A percentile compares a stretch with the other conserved stretches of the same genome.
Evolutionary conservation across 208 protist genomes (phyloP).

Genomic region (Wallacemonas rigidus): DNA sequence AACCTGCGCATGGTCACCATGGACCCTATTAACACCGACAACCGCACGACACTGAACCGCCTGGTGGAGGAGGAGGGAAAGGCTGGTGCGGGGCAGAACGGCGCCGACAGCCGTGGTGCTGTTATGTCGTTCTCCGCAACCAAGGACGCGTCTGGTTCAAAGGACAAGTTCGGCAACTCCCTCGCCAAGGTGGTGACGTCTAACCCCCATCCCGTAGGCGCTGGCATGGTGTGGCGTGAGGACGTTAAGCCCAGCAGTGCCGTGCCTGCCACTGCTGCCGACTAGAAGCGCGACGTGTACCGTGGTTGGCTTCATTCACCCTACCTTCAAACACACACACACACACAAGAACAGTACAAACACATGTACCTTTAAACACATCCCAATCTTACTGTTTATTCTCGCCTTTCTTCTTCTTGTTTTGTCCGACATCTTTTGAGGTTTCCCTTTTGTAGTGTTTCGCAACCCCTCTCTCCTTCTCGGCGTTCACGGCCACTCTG

Average conservation of each 20-base stretch:
- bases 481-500: background rate
- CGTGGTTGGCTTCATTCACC: too few species aligned
- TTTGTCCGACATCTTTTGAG: background rate
- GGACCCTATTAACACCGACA: slow-evolving; percentile 66
- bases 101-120: background rate
- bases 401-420: slow-evolving; percentile 5
- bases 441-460: too few species aligned
- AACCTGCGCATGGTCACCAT: slow-evolving; percentile 57
- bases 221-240: slow-evolving; percentile 81
- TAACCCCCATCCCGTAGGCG: slow-evolving; percentile 60
- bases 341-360: background rate
- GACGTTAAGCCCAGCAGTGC: slow-evolving; percentile 6
- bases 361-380: background rate
- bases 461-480: slow-evolving; percentile 2
- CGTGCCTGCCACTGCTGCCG: background rate
- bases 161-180: slow-evolving; percentile 41
- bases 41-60: slow-evolving; percentile 38
- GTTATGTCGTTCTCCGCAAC: background rate
- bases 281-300: background rate
- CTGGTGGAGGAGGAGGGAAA: slow-evolving; percentile 19
- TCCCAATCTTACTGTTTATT: slow-evolving; percentile 3
- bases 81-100: slow-evolving; percentile 1
- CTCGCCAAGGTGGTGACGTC: slow-evolving; percentile 50
- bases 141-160: background rate
- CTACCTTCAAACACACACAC: too few species aligned